These are phyloP conservation scores for Coemansia sp. DNA, from an alignment of 192 early-diverging fungal species.

Conservation along the genomic window DNA sequence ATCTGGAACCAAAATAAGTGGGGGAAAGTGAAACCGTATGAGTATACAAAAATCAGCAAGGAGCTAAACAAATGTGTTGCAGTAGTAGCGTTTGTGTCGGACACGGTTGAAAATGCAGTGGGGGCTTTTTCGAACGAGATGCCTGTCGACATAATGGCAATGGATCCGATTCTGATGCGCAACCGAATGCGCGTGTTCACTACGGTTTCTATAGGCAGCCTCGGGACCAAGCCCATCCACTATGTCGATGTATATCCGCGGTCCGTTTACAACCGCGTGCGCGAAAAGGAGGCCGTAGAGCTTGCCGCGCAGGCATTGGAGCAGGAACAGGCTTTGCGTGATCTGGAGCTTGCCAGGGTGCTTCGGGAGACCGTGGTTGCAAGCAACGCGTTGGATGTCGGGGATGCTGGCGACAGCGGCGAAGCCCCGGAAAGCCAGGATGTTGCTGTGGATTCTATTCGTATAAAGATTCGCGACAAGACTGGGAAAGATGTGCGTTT, in stretches of 20 bases:
- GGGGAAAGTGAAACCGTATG: conserved; percentile 6
- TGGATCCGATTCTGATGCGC: conserved; percentile 38
- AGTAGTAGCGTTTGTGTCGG: conserved; percentile 27
- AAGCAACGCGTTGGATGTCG: neutral
- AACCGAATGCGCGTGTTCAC: conserved; percentile 33
- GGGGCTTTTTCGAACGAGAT: conserved; percentile 31
- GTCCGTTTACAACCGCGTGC: conserved; percentile 32
- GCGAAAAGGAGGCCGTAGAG: conserved; percentile 30
- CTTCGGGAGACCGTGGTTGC: conserved; percentile 11
- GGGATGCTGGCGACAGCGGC: neutral
- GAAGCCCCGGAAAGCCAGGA: neutral
- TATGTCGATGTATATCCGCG: conserved; percentile 41
- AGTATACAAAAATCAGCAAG: conserved; percentile 13
- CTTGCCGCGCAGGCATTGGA: conserved; percentile 17
- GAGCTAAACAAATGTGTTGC: conserved; percentile 30
- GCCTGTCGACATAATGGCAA: conserved; percentile 26
- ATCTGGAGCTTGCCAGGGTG: conserved; percentile 27
- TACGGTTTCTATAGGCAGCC: conserved; percentile 28
- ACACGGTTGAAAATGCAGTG: conserved; percentile 29
- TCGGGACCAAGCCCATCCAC: conserved; percentile 27
- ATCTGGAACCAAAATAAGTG: conserved; percentile 32
- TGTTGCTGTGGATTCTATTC: conserved; percentile 14
- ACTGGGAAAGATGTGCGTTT: conserved; percentile 35
- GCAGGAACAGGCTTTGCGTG: conserved; percentile 27
- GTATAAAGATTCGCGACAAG: conserved; percentile 43